A percentile compares a stretch with the other conserved stretches of the same genome.
These are phyloP conservation scores for Trichoderma sp. DNA, from an alignment of 2,329 filamentous ascomycete species.

Conservation along the genomic window DNA sequence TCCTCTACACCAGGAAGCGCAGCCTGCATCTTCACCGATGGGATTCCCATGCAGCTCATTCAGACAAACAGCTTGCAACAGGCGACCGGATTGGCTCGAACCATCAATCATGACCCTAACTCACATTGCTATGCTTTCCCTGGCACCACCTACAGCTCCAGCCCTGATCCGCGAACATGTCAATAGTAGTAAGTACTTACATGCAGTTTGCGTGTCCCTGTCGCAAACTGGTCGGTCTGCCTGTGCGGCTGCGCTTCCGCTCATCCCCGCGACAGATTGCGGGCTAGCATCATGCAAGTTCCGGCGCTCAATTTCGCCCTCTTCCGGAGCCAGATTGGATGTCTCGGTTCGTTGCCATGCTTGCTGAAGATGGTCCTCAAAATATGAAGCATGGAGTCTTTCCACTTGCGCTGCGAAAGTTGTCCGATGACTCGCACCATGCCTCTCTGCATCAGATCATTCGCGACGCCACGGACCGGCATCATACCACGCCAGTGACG, in stretches of 20 bases:
- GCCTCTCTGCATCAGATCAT: constrained; percentile 26
- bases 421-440: constrained; percentile 18
- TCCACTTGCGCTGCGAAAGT: too few species aligned
- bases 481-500: constrained; percentile 16
- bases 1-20: not conserved
- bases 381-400: too few species aligned
- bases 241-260: constrained; percentile 11
- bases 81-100: not conserved
- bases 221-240: not conserved
- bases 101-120: constrained; percentile 12
- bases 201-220: not conserved
- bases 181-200: too few species aligned
- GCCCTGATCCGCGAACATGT: constrained; percentile 3
- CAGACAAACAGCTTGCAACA: not conserved
- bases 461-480: not conserved
- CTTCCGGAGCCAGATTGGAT: not conserved
- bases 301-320: constrained; percentile 2
- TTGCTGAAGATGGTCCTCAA: too few species aligned
- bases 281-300: constrained; percentile 18
- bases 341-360: not conserved
- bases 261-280: constrained; percentile 5
- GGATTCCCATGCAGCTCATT: not conserved
- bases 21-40: not conserved
- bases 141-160: not conserved
- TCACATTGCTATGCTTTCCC: constrained; percentile 13